These are phyloP conservation scores for Moricandia moricandioides DNA, from an alignment of 345 rosid genomes.

Conservation along the genomic window DNA sequence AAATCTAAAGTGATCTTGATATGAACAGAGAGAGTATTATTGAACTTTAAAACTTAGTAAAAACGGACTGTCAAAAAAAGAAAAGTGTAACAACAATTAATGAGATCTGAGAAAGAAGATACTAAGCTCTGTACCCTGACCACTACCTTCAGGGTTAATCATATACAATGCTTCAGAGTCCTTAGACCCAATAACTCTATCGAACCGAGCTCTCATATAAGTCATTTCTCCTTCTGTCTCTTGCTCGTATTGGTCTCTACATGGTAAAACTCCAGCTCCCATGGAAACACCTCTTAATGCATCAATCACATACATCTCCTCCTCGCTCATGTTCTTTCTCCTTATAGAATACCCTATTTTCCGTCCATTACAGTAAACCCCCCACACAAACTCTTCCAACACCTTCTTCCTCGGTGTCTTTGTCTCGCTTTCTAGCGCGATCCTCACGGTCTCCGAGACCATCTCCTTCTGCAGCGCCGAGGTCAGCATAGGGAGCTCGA, in stretches of 20 bases:
- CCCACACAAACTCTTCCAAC: conserved; percentile 93
- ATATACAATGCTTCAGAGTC: conserved; percentile 91
- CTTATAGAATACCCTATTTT: conserved; percentile 83
- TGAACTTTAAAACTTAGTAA: neutral
- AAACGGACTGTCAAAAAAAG: neutral
- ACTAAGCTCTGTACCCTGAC: conserved; percentile 80
- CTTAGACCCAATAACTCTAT: conserved; percentile 80
- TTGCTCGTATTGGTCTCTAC: conserved; percentile 54
- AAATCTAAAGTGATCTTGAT: too few relatives aligned
- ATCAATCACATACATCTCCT: conserved; percentile 85
- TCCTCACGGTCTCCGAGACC: conserved; percentile 84
- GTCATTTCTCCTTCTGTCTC: conserved; percentile 74
- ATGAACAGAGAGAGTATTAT: too few relatives aligned
- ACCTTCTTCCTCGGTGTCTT: conserved; percentile 71
- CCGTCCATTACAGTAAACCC: conserved; percentile 83
- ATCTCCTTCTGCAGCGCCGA: conserved; percentile 75
- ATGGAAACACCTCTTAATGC: conserved; percentile 82
- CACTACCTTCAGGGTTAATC: conserved; percentile 89
- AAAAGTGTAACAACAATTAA: conserved; percentile 26
- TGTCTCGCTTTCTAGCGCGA: conserved; percentile 88
- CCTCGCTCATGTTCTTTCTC: conserved; percentile 81
- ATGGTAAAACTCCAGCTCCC: conserved; percentile 96
- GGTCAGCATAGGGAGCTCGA: conserved; percentile 83
- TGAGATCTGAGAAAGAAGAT: conserved; percentile 80
- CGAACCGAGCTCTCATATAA: conserved; percentile 87